Conservation (phyloP, 345 rosid species). For the Eucalyptus tenuipes region DNA sequence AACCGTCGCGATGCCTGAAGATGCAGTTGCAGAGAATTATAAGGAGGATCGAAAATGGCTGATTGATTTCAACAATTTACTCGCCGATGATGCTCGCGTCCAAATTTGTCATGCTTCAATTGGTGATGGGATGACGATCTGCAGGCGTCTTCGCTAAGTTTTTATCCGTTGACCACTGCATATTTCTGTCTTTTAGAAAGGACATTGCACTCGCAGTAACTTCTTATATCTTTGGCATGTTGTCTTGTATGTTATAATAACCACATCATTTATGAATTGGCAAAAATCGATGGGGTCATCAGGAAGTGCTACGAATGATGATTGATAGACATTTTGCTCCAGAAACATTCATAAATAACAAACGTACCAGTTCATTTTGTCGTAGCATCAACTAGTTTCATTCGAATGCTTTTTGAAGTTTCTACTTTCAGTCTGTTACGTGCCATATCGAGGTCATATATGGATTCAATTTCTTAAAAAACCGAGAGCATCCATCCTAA, state of each 20-base stretch:
- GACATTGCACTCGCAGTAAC: neutral
- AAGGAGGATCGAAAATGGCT: conserved; percentile 1
- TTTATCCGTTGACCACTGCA: neutral
- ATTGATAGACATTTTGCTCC: neutral
- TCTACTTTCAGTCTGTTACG: neutral
- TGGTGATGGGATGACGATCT: conserved; percentile 65
- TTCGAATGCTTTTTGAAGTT: neutral
- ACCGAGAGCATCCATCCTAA: neutral
- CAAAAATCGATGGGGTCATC: neutral
- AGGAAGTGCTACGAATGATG: neutral
- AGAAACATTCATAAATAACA: neutral
- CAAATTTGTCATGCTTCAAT: conserved; percentile 41
- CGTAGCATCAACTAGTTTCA: neutral
- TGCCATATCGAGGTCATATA: neutral
- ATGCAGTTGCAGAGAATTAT: neutral
- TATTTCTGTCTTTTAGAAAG: neutral
- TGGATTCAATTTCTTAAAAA: neutral
- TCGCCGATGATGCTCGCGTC: conserved; percentile 46
- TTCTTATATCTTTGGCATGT: neutral
- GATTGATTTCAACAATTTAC: conserved; percentile 26
- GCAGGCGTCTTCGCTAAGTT: conserved; percentile 2
- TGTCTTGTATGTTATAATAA: neutral
- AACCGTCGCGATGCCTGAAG: conserved; percentile 18
- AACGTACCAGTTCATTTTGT: neutral
- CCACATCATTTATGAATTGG: neutral